Base-by-base conservation (phyloP, 768 basidiomycete genomes). In the Lactarius indigo region DNA sequence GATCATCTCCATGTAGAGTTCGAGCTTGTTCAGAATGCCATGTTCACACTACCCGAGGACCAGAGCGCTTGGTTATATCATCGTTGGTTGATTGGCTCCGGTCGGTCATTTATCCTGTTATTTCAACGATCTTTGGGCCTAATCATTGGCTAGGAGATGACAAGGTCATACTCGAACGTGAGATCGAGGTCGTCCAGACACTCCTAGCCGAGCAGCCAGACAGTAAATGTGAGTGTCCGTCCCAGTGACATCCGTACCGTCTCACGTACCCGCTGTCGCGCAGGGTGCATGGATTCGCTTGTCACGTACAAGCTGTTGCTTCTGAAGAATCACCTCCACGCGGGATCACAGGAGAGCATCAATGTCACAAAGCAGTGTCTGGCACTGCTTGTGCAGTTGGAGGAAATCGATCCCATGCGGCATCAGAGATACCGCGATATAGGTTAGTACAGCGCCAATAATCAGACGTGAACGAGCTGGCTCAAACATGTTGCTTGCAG, bases 21-120 rank as follows among this genome's bases (percentile, higher is more conserved):
- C 74, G 93, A 95, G 47, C 82, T 98, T 9, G 88, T 98, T 17
- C 84, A 87, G 72, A 94, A 96, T 73, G 97, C 96, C 1, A 85
- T 98, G 79, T 99, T 95, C 77, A 97, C 96, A 0, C 96, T 98
- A 73, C 97, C 97, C 4, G 86, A 87, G 55, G 96, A 98, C 76
- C 96, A 98, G 76, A 94, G 93, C 67, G 94, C 92, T 1, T 99
- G 97, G 97, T 86, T 99, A 64, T 99, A 98, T 75, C 97, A 98
- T 73, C 86, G 95, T n/a, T 98, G 96, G 95, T 82, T 99, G 2
- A 84, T 98, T 61, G 94, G 93, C 9, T 76, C 84, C 68, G 89
- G 95, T 89, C 73, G 66, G 82, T 17, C 44, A 23, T 41, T 15
- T 23, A 17, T 50, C n/a, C n/a, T 35, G 12, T 42, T 33, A 10